Conservation (phyloP, 169 alveolate species). For the Hepatocystis sp. region DNA sequence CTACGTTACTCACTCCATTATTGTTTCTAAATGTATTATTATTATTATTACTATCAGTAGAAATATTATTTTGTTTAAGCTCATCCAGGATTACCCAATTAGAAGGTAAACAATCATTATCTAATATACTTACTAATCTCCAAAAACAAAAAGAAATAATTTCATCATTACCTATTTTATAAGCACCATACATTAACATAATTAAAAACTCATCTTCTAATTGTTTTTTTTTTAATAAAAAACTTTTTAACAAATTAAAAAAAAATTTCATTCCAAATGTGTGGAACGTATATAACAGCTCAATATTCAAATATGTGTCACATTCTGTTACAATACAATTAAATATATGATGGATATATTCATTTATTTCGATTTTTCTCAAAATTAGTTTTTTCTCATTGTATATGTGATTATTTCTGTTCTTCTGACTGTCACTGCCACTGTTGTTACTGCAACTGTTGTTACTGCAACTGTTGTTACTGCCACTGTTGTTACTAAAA, state of each 20-base stretch:
- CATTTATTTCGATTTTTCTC: constrained; percentile 5
- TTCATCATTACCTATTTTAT: constrained; percentile 37
- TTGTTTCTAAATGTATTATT: background rate
- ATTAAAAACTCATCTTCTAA: constrained; percentile 47
- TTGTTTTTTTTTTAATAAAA: constrained; percentile 16
- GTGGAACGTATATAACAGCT: constrained; percentile 38
- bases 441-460: too few species aligned
- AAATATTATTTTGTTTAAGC: constrained; percentile 13
- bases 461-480: too few species aligned
- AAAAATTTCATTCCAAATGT: constrained; percentile 24
- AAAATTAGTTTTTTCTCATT: too few species aligned
- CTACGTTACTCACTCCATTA: too few species aligned
- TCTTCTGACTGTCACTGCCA: too few species aligned
- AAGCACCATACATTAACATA: constrained; percentile 70
- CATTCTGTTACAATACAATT: constrained; percentile 30
- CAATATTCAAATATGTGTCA: constrained; percentile 47
- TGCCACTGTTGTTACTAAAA: too few species aligned
- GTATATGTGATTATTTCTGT: too few species aligned
- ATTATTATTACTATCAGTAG: background rate
- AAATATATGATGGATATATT: constrained; percentile 16
- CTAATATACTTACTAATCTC: constrained; percentile 48
- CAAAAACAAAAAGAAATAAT: constrained; percentile 49
- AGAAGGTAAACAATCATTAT: constrained; percentile 28
- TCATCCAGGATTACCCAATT: constrained; percentile 27
- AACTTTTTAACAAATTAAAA: constrained; percentile 25